Percentiles rank a stretch among this genome's conserved stretches.
Evolutionary conservation across 2,329 filamentous ascomycete genomes (phyloP).

Genomic region (Cladorrhinum sp.): DNA sequence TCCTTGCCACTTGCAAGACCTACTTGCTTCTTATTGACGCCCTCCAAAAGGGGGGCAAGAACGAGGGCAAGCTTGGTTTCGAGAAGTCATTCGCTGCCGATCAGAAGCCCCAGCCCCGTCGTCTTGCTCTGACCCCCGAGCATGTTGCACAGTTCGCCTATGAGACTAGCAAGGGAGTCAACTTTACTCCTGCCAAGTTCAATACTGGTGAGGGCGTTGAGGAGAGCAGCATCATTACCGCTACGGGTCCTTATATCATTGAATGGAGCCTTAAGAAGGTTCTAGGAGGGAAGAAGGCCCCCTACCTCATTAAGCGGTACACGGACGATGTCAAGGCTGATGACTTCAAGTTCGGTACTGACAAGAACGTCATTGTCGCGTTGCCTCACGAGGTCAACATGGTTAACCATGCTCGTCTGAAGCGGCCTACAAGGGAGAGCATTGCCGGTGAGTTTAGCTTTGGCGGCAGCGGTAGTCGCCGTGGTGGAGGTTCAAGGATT

Average conservation of each 20-base stretch:
- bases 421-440: slow-evolving; percentile 87
- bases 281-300: slow-evolving; percentile 72
- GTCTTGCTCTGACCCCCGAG: slow-evolving; percentile 81
- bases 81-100: slow-evolving; percentile 91
- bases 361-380: slow-evolving; percentile 97
- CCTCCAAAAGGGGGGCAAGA: slow-evolving; percentile 87
- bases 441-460: slow-evolving; percentile 63
- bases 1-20: slow-evolving; percentile 88
- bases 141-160: slow-evolving; percentile 98
- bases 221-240: slow-evolving; percentile 94
- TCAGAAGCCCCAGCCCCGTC: slow-evolving; percentile 86
- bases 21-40: slow-evolving; percentile 93
- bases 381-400: slow-evolving; percentile 97
- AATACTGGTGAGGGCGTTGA: slow-evolving; percentile 78
- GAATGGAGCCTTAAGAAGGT: slow-evolving; percentile 96
- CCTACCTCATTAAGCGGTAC: slow-evolving; percentile 96
- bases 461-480: slow-evolving; percentile 45
- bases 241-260: slow-evolving; percentile 93
- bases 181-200: slow-evolving; percentile 90
- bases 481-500: slow-evolving; percentile 50
- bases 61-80: slow-evolving; percentile 96
- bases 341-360: slow-evolving; percentile 95
- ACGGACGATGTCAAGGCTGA: slow-evolving; percentile 94
- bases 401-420: slow-evolving; percentile 82
- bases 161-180: slow-evolving; percentile 81